Conservation (phyloP, 768 basidiomycete genomes). For the Amanita subjunquillea region DNA sequence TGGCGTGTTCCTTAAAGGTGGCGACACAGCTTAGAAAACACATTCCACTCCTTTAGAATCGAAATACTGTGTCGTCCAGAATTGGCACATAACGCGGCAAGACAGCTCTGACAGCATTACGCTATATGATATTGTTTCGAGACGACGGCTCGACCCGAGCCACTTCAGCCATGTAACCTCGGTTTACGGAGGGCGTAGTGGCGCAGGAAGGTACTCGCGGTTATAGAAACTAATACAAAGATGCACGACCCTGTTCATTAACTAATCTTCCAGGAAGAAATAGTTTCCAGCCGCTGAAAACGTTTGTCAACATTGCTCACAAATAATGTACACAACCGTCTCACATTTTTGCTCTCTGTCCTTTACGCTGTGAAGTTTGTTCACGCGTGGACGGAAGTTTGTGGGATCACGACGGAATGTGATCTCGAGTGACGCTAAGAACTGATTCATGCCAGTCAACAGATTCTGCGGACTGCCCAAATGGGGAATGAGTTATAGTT, state of each 20-base stretch:
- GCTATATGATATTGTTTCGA: too few species aligned
- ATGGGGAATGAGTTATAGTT: background rate
- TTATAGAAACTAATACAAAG: background rate
- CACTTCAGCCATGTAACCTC: background rate
- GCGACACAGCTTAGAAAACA: too few species aligned
- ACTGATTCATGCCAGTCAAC: constrained; percentile 95
- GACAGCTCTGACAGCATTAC: too few species aligned
- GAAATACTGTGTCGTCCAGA: too few species aligned
- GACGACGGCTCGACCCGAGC: background rate
- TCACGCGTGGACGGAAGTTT: constrained; percentile 83
- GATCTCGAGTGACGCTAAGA: constrained; percentile 91
- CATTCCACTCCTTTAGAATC: too few species aligned
- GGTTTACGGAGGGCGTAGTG: too few species aligned
- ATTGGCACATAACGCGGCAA: too few species aligned
- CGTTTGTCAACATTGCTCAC: constrained; percentile 1
- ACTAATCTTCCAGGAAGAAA: constrained; percentile 87
- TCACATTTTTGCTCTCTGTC: constrained; percentile 81
- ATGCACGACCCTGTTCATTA: background rate
- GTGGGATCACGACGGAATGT: constrained; percentile 98
- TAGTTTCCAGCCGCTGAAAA: constrained; percentile 68
- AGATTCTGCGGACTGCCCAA: constrained; percentile 77
- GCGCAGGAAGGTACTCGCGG: too few species aligned
- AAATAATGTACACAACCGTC: constrained; percentile 11
- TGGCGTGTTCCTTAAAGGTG: too few species aligned
- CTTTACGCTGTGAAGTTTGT: constrained; percentile 78